Conservation (phyloP, 768 basidiomycete species). For the Kwoniella dejecticola region DNA sequence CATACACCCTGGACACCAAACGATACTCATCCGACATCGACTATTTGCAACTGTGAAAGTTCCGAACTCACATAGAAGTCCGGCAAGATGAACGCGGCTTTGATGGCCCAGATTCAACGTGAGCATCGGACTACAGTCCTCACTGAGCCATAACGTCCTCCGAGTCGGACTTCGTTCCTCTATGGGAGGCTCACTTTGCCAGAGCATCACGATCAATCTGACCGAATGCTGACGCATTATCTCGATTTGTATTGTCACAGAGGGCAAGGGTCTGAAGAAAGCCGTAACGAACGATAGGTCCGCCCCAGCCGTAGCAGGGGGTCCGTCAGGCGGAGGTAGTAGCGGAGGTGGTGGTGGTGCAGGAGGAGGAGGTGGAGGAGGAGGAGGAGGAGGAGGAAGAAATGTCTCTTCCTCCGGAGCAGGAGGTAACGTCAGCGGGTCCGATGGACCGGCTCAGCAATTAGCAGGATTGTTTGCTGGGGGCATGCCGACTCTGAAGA, state of each 20-base stretch:
- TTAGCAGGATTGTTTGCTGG: slow-evolving; percentile 84
- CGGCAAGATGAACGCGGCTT: slow-evolving; percentile 45
- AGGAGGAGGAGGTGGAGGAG: slow-evolving; percentile 30
- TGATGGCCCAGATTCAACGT: slow-evolving; percentile 50
- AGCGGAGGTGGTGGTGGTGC: slow-evolving; percentile 58
- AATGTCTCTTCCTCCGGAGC: slow-evolving; percentile 24
- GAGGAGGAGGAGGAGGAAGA: slow-evolving; percentile 24
- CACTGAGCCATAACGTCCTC: too few species aligned
- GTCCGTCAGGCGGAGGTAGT: slow-evolving; percentile 38
- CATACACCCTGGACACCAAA: too few species aligned
- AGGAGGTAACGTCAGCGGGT: slow-evolving; percentile 47
- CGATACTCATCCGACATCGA: too few species aligned
- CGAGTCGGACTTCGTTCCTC: too few species aligned
- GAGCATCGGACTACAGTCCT: slow-evolving; percentile 5
- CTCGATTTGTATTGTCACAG: neutral
- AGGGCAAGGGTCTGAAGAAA: slow-evolving; percentile 77
- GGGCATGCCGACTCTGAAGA: slow-evolving; percentile 86
- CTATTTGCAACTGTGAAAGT: too few species aligned
- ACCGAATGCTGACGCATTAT: too few species aligned
- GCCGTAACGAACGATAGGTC: slow-evolving; percentile 71
- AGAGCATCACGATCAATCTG: neutral
- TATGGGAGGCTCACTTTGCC: too few species aligned
- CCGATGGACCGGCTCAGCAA: slow-evolving; percentile 69
- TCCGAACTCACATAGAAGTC: neutral
- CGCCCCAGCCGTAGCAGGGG: slow-evolving; percentile 38